phyloP scores from a whole-genome alignment of 352 stramenopile genomes.

The Phytophthora fragariaefolia region DNA sequence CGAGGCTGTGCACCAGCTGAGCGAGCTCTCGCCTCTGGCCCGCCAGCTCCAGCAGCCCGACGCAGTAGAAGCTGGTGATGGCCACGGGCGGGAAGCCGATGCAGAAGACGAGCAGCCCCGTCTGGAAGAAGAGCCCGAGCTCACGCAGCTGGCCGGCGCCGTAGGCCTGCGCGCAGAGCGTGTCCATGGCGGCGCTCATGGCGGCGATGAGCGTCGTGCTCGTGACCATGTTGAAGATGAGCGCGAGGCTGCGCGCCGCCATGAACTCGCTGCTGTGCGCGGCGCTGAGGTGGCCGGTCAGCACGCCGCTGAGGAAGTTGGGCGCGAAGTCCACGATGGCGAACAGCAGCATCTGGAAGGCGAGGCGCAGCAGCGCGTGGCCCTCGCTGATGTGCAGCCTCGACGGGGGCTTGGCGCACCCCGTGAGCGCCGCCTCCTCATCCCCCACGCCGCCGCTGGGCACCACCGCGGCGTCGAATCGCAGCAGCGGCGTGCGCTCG shows the following conservation, averaged over 20 bases:
- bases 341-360: conserved; percentile 57
- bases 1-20: conserved; percentile 66
- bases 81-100: conserved; percentile 67
- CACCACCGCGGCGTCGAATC: conserved; percentile 31
- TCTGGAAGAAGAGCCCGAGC: conserved; percentile 90
- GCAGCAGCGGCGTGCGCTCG: conserved; percentile 33
- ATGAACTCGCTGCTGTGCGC: conserved; percentile 77
- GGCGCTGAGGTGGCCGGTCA: conserved; percentile 73
- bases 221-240: conserved; percentile 88
- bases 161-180: conserved; percentile 84
- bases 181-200: conserved; percentile 91
- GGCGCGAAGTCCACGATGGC: conserved; percentile 77
- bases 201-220: conserved; percentile 84
- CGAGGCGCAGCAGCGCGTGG: conserved; percentile 29
- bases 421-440: conserved; percentile 12
- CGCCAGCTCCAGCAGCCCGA: conserved; percentile 75
- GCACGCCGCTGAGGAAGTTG: conserved; percentile 68
- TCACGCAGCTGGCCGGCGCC: conserved; percentile 86
- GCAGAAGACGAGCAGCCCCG: conserved; percentile 72
- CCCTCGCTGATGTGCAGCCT: conserved; percentile 26
- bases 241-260: conserved; percentile 69
- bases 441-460: conserved; percentile 18
- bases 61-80: conserved; percentile 77
- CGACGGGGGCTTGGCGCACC: conserved; percentile 5
- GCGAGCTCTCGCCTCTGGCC: conserved; percentile 77